A percentile compares a stretch with the other conserved stretches of the same genome.
Evolutionary conservation across 2,329 filamentous ascomycete species (phyloP).

Genomic region (Trichoderma sp.): DNA sequence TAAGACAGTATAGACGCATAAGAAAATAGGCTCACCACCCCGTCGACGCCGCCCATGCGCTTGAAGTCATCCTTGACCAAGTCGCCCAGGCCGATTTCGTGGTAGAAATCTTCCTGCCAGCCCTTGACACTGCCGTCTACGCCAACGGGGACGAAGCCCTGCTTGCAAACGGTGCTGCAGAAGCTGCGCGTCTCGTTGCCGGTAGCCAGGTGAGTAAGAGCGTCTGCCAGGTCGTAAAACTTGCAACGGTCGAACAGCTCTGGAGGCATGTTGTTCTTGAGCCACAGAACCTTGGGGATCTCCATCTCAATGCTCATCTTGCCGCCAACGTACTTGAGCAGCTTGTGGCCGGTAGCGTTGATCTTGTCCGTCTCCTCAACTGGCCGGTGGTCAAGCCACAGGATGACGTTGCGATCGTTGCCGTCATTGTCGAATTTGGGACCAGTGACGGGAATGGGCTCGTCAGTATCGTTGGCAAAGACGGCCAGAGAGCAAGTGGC

Average conservation of each 20-base stretch:
- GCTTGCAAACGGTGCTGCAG: conserved; percentile 96
- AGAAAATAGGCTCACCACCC: conserved; percentile 71
- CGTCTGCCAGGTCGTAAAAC: conserved; percentile 94
- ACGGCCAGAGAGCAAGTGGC: conserved; percentile 97
- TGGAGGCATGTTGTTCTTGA: conserved; percentile 96
- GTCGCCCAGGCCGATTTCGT: conserved; percentile 82
- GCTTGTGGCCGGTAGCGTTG: conserved; percentile 87
- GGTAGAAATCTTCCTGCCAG: conserved; percentile 95
- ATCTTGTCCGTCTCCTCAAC: conserved; percentile 89
- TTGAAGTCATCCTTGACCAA: conserved; percentile 84
- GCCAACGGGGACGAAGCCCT: conserved; percentile 94
- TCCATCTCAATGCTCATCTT: conserved; percentile 99
- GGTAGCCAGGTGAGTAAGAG: conserved; percentile 90
- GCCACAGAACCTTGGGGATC: conserved; percentile 96
- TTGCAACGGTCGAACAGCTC: conserved; percentile 91
- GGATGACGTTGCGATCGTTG: conserved; percentile 89
- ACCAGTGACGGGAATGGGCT: conserved; percentile 87
- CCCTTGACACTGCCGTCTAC: conserved; percentile 97
- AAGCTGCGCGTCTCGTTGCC: conserved; percentile 90
- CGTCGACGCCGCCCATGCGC: conserved; percentile 90
- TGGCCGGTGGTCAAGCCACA: conserved; percentile 96
- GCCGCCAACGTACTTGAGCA: conserved; percentile 93
- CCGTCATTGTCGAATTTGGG: conserved; percentile 75
- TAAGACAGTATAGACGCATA: conserved; percentile 24
- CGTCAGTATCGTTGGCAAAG: conserved; percentile 84